Conservation (phyloP, 1,284 basidiomycete species). For the Ceraceosorus bombacis region DNA sequence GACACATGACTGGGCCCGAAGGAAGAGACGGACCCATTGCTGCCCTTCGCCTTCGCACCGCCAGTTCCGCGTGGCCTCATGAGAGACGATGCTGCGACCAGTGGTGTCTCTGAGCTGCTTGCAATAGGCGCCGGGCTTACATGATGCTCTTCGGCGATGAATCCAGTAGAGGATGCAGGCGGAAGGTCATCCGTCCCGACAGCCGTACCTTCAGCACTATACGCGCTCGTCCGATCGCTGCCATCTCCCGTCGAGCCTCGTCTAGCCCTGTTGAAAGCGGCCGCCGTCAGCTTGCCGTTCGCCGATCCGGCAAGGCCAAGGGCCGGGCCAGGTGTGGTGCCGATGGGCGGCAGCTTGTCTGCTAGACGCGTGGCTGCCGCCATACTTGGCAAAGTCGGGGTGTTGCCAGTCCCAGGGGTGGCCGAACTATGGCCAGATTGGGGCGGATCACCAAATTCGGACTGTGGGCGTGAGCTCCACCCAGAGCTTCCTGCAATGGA, state of each 20-base stretch:
- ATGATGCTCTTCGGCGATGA: no score
- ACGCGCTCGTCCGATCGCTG: not conserved
- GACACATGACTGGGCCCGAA: not conserved
- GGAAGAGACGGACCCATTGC: not conserved
- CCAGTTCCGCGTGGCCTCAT: not conserved
- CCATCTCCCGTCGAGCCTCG: not conserved
- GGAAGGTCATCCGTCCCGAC: not conserved
- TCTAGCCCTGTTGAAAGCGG: not conserved
- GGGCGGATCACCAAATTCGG: not conserved
- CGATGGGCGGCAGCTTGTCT: no score
- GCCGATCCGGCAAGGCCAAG: no score
- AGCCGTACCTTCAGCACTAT: not conserved
- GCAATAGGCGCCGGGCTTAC: not conserved
- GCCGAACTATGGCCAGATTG: conserved; percentile 4
- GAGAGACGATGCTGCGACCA: conserved; percentile 2
- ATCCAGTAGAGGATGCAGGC: not conserved
- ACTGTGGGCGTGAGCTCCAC: not conserved
- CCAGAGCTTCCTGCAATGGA: conserved; percentile 10
- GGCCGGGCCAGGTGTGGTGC: no score
- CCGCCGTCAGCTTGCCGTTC: no score
- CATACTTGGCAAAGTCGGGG: no score
- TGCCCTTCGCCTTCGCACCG: not conserved
- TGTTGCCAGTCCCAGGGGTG: not conserved
- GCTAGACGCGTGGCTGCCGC: no score
- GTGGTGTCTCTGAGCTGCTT: conserved; percentile 9